Evolutionary conservation across 495 filamentous ascomycete genomes (phyloP), one percentile per base, ranked within the genome.

Genomic region (Clohesyomyces aquaticus): DNA sequence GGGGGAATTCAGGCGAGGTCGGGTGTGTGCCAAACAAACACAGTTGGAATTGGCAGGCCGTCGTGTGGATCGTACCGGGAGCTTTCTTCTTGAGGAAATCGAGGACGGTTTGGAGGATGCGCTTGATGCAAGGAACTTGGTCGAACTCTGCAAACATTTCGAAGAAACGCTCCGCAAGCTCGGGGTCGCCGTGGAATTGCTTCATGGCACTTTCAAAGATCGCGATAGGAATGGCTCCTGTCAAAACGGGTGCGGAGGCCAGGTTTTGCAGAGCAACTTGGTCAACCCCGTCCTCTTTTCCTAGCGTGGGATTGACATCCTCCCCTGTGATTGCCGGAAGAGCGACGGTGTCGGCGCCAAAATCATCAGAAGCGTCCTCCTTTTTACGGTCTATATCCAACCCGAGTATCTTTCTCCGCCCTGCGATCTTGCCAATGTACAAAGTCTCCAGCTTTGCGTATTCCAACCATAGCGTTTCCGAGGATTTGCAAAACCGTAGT

Each of bases 371-470:
- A 19, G 53, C 73, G 1, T 72, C 73, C n/a, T 72, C 73, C 26
- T 77, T 73, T 73, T 45, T 53, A 19, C 54, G 63, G 42, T 74
- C 35, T 72, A 74, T 77, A 70, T 92, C 88, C 46, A 92, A 79
- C 1, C 85, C 88, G 45, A 93, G 72, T 57, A 91, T 84, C 64
- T 79, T 81, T 79, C 86, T 84, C 76, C 85, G 82, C 70, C 80
- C 81, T 45, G 87, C 85, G 68, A 97, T 85, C 73, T 91, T 91
- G 21, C 83, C 85, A 45, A 97, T 78, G 78, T 93, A 97, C 61
- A 93, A 88, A 84, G 96, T 87, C 78, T 98, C 94, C 76, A 96
- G 81, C 74, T 89, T 89, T 0, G 87, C 87, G 77, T 97, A 98
- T 75, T 95, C 89, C 35, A 95, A 68, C 94, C 93, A 98, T 35